Evolutionary conservation across 1,284 basidiomycete species (phyloP), one percentile per base, ranked within the genome.

Genomic region (Amylostereum chailletii): DNA sequence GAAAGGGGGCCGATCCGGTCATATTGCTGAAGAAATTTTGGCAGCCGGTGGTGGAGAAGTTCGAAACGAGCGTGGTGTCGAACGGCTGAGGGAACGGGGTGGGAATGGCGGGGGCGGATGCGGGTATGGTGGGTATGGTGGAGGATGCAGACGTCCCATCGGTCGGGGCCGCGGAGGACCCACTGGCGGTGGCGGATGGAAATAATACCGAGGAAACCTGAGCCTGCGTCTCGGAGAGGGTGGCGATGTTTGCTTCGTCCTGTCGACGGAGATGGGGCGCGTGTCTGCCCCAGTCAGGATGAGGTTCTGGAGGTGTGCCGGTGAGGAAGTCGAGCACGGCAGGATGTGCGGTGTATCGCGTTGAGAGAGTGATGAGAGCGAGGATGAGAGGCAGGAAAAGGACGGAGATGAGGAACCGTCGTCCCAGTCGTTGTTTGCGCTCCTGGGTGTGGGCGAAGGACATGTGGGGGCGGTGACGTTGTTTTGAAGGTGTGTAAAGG

Each of bases 1-100:
- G 70, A 63, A 92, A 90, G 0, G 78, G 61, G 2, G 64, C 41
- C 1, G 75, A 67, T 53, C 72, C 70, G 0, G 86, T 83, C 78
- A 92, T 86, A 56, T 85, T 84, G 29, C 67, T 55, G 63, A 92
- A 83, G 65, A 89, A 90, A 48, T 72, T 66, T 51, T 77, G 71
- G 61, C 90, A 93, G 38, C 69, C 63, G 27, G 64, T 53, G 33
- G 77, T 78, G 6, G 83, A 79, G 58, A 88, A 85, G 58, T 85
- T 82, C 37, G 71, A 60, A 8, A 76, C 71, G 44, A 90, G 62
- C 26, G 74, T 72, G 2, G 76, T 71, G 58, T 90, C 88, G 57
- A 85, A 81, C 0, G 89, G 76, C 53, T 85, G 85, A 1, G 87
- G 88, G 57, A 88, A 87, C 0, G 89, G 87, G 7, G 76, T 80